Evolutionary conservation across 768 basidiomycete genomes (phyloP).

Genomic region (Suillus paluster): DNA sequence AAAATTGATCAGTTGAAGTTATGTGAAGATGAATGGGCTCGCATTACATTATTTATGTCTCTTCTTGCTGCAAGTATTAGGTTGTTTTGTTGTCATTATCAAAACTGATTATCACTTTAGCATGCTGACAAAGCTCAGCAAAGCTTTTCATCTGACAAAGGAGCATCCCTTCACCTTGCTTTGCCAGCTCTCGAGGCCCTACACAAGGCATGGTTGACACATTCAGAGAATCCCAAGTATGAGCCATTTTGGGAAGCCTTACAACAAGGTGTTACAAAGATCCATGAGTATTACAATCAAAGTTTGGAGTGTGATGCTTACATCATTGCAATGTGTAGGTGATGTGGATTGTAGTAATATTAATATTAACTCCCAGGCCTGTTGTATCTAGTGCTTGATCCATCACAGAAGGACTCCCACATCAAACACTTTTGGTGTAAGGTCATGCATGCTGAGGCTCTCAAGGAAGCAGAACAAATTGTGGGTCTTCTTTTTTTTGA

Average conservation of each 20-base stretch:
- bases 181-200: too few relatives aligned
- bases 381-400: conserved; percentile 28
- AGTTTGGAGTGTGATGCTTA: too few relatives aligned
- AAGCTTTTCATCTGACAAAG: conserved; percentile 31
- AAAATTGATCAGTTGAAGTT: conserved; percentile 19
- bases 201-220: too few relatives aligned
- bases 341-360: too few relatives aligned
- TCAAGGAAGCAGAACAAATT: conserved; percentile 18
- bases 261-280: too few relatives aligned
- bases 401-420: conserved; percentile 23
- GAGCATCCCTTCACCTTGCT: conserved; percentile 24
- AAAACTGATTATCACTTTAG: conserved; percentile 18
- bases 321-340: too few relatives aligned
- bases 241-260: too few relatives aligned
- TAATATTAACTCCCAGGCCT: too few relatives aligned
- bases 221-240: too few relatives aligned
- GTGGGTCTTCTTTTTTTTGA: conserved; percentile 10
- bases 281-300: too few relatives aligned
- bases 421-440: conserved; percentile 31
- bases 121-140: conserved; percentile 36
- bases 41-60: conserved; percentile 19
- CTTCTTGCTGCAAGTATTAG: conserved; percentile 23
- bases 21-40: conserved; percentile 25
- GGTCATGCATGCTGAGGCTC: conserved; percentile 19
- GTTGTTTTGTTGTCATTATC: neutral